Evolutionary conservation across 1,284 basidiomycete species (phyloP), one percentile per base, ranked within the genome.

Genomic region (Agaricales sp.): DNA sequence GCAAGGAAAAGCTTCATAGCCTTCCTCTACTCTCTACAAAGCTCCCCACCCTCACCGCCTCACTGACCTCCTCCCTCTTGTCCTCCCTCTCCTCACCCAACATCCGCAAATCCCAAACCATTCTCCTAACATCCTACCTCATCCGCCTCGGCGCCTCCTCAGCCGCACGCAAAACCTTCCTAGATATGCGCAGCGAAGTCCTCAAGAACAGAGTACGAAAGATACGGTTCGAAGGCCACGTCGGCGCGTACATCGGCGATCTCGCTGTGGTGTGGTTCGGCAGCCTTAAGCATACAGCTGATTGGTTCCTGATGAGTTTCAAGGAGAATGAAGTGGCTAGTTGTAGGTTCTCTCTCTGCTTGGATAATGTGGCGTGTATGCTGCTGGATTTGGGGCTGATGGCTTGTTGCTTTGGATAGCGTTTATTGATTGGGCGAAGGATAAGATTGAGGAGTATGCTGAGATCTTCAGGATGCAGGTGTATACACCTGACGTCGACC

Each of bases 241-340:
- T 91, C n/a, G 76, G 77, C 3, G 71, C 83, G 47, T 94, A 88
- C 56, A 73, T 94, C 46, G 82, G 81, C 14, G 87, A 93, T 59
- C 69, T 95, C 38, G 80, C 87, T 0, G 74, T 91, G 48, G 86
- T 95, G 0, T 77, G 85, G 52, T 95, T 95, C 58, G 92, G 89
- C 0, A 79, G 87, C 4, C 86, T 95, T 64, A 93, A 92, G 63
- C 90, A 99, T 61, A 97, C 94, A 1, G 89, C 89, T 38, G 95
- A 99, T 64, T 99, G 95, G 96, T 99, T 92, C 65, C 76, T 97
- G 61, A 84, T 84, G 1, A 94, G 92, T 45, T 99, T 97, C 67
- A 91, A 86, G 64, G 94, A 97, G 63, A 92, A 93, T 60, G 82
- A 89, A 53, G 91, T 93, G 59, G 89, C 94, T 0, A 94, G 91